Conservation (phyloP, 495 filamentous ascomycete species). For the Neurospora tetraspora region DNA sequence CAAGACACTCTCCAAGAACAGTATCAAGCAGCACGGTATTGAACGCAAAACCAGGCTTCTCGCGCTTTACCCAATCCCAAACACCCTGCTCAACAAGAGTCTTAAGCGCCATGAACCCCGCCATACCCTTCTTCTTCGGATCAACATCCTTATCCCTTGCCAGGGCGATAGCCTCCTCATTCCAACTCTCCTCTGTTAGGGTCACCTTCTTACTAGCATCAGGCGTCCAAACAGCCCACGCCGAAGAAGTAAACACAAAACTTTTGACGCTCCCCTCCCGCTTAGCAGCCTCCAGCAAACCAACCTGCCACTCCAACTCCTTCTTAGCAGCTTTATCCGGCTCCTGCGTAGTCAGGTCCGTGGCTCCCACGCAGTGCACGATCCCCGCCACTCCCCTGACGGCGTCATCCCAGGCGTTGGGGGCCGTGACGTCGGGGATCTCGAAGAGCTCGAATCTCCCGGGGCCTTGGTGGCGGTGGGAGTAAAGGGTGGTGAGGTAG, state of each 20-base stretch:
- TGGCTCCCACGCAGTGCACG: constrained; percentile 18
- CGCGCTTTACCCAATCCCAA: constrained; percentile 27
- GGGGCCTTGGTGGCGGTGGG: constrained; percentile 11
- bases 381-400: constrained; percentile 18
- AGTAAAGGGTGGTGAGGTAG: constrained; percentile 14
- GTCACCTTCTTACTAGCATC: constrained; percentile 8
- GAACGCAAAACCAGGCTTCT: constrained; percentile 21
- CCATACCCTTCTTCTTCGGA: constrained; percentile 14
- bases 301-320: constrained; percentile 19
- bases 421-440: constrained; percentile 16
- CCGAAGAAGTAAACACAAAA: constrained; percentile 22
- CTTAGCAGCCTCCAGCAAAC: constrained; percentile 17
- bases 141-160: constrained; percentile 9
- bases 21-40: constrained; percentile 23
- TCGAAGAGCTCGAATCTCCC: constrained; percentile 16
- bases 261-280: constrained; percentile 12
- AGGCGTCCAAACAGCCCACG: constrained; percentile 26
- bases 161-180: constrained; percentile 19
- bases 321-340: constrained; percentile 13
- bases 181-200: constrained; percentile 19
- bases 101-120: constrained; percentile 28
- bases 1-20: constrained; percentile 24
- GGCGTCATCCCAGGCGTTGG: constrained; percentile 8
- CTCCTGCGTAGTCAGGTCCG: constrained; percentile 9
- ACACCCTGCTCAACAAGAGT: constrained; percentile 21